These are phyloP conservation scores for Ceratocystis alfenasii DNA, from an alignment of 2,329 filamentous ascomycete genomes.

Conservation along the genomic window DNA sequence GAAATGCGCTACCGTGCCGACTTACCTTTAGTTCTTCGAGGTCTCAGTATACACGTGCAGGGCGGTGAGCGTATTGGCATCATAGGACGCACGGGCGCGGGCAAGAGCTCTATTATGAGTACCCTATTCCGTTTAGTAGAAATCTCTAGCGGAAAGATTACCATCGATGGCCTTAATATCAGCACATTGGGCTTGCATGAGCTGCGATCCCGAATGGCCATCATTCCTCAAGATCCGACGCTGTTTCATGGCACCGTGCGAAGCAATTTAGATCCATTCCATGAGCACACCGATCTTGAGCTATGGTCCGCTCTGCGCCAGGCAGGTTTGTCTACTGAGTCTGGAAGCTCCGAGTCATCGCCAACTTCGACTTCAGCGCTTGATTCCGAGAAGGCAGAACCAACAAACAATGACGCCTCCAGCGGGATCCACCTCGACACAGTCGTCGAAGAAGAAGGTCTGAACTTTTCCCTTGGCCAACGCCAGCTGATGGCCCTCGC, in stretches of 20 bases:
- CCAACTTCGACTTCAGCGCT: constrained; percentile 31
- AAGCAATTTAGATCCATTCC: constrained; percentile 69
- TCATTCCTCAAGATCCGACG: constrained; percentile 76
- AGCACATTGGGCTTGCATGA: constrained; percentile 62
- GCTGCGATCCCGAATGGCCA: constrained; percentile 61
- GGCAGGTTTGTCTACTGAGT: constrained; percentile 51
- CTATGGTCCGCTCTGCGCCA: constrained; percentile 69
- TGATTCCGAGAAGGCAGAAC: constrained; percentile 21
- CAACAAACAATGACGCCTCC: constrained; percentile 23
- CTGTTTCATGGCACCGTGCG: constrained; percentile 71
- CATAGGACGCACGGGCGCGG: constrained; percentile 69
- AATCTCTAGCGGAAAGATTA: constrained; percentile 49
- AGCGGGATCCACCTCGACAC: constrained; percentile 62
- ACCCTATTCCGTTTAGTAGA: constrained; percentile 67
- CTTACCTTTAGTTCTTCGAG: constrained; percentile 60
- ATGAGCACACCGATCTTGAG: constrained; percentile 63
- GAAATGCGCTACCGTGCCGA: constrained; percentile 66
- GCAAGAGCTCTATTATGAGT: constrained; percentile 75
- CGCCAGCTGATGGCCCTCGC: constrained; percentile 91
- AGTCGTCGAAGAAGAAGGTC: constrained; percentile 79
- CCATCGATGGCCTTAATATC: constrained; percentile 57
- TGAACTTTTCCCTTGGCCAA: constrained; percentile 93
- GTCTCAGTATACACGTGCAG: constrained; percentile 57
- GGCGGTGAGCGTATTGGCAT: constrained; percentile 72
- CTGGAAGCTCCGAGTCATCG: constrained; percentile 18